Evolutionary conservation across 352 stramenopile species (phyloP).

Genomic region (Phytophthora vignae): DNA sequence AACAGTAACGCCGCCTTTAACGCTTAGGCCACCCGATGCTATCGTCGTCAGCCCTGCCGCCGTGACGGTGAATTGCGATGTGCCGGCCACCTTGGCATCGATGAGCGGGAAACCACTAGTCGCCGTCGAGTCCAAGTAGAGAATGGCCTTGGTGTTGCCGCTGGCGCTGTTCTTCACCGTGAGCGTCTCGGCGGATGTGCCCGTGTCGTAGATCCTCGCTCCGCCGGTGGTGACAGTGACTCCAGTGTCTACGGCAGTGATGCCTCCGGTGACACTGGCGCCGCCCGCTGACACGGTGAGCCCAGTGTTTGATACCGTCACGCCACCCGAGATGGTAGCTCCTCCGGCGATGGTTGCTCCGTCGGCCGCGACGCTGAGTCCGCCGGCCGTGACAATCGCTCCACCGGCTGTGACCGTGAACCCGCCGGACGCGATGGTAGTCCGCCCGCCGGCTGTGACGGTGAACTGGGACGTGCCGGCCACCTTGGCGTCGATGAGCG

Average conservation of each 20-base stretch:
- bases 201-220: background rate
- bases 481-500: conserved; percentile 10
- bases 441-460: background rate
- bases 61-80: background rate
- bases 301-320: background rate
- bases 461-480: background rate
- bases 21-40: conserved; percentile 29
- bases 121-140: background rate
- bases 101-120: conserved; percentile 2
- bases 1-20: conserved; percentile 38
- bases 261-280: conserved; percentile 7
- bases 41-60: background rate
- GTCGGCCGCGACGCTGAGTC: background rate
- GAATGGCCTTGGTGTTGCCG: background rate
- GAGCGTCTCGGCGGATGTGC: background rate
- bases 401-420: background rate
- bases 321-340: conserved; percentile 1
- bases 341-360: conserved; percentile 33
- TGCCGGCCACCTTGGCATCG: conserved; percentile 5
- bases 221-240: conserved; percentile 18
- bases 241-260: conserved; percentile 12
- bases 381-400: background rate
- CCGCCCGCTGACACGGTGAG: conserved; percentile 12
- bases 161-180: conserved; percentile 5
- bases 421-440: conserved; percentile 14